Conservation (phyloP, 1,284 basidiomycete genomes). For the Papiliotrema fonsecae region DNA sequence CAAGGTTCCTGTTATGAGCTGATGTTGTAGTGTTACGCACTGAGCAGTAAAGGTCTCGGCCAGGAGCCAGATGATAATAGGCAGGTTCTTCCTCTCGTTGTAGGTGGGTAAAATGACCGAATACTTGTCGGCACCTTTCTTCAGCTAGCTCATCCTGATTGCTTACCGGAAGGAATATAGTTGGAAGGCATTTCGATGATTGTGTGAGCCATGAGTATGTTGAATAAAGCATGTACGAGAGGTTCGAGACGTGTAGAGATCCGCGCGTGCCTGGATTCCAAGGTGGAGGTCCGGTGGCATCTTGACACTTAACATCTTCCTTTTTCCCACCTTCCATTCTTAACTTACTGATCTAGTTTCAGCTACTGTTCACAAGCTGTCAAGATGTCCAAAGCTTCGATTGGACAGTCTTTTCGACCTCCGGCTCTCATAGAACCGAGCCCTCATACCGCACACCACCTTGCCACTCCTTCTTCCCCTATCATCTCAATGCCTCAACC, state of each 20-base stretch:
- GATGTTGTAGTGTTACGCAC: conserved; percentile 52
- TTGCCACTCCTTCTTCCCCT: no score
- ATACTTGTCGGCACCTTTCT: conserved; percentile 55
- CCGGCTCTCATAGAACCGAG: no score
- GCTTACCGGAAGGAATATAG: conserved; percentile 1
- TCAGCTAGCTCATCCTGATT: not conserved
- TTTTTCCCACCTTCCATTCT: no score
- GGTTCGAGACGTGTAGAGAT: no score
- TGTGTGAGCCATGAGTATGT: conserved; percentile 10
- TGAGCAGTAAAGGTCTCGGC: conserved; percentile 67
- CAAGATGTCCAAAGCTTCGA: no score
- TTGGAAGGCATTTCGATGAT: conserved; percentile 25
- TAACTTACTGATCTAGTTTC: no score
- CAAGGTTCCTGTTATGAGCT: conserved; percentile 50
- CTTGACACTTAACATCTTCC: no score
- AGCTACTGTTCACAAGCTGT: no score
- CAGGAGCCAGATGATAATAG: conserved; percentile 77
- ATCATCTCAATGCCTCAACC: no score
- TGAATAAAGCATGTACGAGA: not conserved
- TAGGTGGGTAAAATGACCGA: conserved; percentile 89
- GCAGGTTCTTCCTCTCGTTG: conserved; percentile 86
- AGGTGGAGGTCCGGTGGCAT: no score
- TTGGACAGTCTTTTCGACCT: no score
- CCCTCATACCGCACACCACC: no score
- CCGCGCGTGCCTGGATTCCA: not conserved